Base-by-base conservation (phyloP, 2,329 filamentous ascomycete genomes). In the Monilinia fructigena region DNA sequence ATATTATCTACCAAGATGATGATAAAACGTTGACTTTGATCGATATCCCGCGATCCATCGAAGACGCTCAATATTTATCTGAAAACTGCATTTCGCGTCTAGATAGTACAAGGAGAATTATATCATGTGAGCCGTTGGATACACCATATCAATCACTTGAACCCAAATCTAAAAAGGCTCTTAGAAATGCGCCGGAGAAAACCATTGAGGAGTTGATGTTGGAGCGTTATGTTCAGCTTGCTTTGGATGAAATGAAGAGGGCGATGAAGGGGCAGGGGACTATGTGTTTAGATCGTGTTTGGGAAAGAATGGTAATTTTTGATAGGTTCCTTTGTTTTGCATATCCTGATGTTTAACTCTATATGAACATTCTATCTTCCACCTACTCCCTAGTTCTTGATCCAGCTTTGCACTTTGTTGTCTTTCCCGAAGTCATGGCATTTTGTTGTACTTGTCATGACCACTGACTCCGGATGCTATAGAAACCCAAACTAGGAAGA, bases 31-130 rank as follows among this genome's bases (percentile, higher is more conserved):
- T 66, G 10, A 55, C 58, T 0, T 26, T 63, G 42, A 80, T 89
- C 28, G 90, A 93, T 73, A 84, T 92, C 55, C 89, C 90, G 31
- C 79, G 81, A 23, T 91, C 90, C 1, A 84, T 93, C 50, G 87
- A 90, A 70, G 81, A 85, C 68, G 86, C 85, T 23, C 90, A 93
- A 77, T 65, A 16, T 10, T 23, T 65, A 7, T 35, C 53, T 7
- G 28, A 48, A 38, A 12, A 40, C 81, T 55, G 20, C 3, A 23
- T n/a, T 40, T 42, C 48, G 12, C 16, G 23, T 52, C 31, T 55
- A 52, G 58, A 50, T 35, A 11, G 5, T 4, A 35, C 2, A 10
- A 60, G 31, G 16, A 72, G 66, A 64, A 56, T 77, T 1, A 38
- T 80, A 16, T 85, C 83, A 0, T 77, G 72, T 2, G 12, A 70